Conservation (phyloP, 2,329 filamentous ascomycete genomes). For the Pseudocercospora pini-densiflorae region DNA sequence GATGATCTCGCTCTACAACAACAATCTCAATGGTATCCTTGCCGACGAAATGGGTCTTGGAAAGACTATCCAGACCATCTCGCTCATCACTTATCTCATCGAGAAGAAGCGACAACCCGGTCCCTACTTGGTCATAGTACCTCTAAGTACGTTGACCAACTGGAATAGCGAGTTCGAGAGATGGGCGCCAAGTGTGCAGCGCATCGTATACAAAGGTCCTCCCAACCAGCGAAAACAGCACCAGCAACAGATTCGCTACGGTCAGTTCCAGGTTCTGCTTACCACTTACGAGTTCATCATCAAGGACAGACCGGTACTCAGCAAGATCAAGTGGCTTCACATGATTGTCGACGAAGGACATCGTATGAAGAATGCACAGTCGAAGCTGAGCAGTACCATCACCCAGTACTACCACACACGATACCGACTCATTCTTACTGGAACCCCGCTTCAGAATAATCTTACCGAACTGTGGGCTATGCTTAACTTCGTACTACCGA, state of each 20-base stretch:
- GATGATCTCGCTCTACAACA: constrained; percentile 99
- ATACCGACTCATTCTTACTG: constrained; percentile 94
- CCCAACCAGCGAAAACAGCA: constrained; percentile 86
- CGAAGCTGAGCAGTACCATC: constrained; percentile 93
- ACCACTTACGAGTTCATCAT: constrained; percentile 99
- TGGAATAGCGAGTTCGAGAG: constrained; percentile 99
- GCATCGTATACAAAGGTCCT: constrained; percentile 96
- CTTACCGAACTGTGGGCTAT: constrained; percentile 95
- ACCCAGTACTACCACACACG: constrained; percentile 94
- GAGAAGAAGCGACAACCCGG: constrained; percentile 91
- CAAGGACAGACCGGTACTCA: constrained; percentile 92
- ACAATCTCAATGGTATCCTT: constrained; percentile 98
- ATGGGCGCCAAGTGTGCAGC: constrained; percentile 86
- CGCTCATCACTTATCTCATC: constrained; percentile 94
- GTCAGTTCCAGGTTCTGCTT: constrained; percentile 92
- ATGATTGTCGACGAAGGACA: constrained; percentile 99
- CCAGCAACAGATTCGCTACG: constrained; percentile 91
- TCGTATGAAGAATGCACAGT: constrained; percentile 98
- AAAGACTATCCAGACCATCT: constrained; percentile 99
- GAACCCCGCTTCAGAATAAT: constrained; percentile 97
- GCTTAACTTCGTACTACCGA: constrained; percentile 97
- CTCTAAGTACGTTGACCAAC: constrained; percentile 94
- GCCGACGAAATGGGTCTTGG: constrained; percentile 99
- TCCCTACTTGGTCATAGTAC: constrained; percentile 95
- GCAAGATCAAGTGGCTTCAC: constrained; percentile 99